Conservation (phyloP, 176 grass and related monocot species). For the Guadua angustifolia region DNA sequence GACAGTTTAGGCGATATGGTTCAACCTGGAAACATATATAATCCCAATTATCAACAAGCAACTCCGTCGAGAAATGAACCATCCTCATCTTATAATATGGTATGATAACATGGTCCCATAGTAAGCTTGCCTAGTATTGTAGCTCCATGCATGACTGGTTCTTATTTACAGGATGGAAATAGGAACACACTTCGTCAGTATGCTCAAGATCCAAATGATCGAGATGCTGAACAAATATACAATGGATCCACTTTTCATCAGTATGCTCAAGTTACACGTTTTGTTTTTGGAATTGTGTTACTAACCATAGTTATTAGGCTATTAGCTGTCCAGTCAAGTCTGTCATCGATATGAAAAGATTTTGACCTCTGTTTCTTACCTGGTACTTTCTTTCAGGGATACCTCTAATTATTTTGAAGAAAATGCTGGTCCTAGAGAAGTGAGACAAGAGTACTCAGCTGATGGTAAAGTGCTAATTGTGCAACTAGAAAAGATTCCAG, state of each 20-base stretch:
- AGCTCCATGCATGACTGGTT: slow-evolving; percentile 26
- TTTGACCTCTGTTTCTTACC: slow-evolving; percentile 32
- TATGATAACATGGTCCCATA: slow-evolving; percentile 20
- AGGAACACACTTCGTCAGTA: slow-evolving; percentile 45
- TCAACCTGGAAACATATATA: slow-evolving; percentile 52
- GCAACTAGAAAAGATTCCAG: slow-evolving; percentile 15
- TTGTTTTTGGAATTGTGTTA: slow-evolving; percentile 11
- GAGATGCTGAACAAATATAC: slow-evolving; percentile 37
- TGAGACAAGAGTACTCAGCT: slow-evolving; percentile 47
- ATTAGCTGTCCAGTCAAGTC: slow-evolving; percentile 9
- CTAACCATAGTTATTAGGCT: not conserved
- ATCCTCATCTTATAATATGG: slow-evolving; percentile 53
- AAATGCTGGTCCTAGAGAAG: slow-evolving; percentile 51
- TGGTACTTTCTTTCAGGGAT: slow-evolving; percentile 58
- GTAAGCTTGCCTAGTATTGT: not conserved
- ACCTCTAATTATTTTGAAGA: slow-evolving; percentile 63
- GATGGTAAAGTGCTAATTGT: slow-evolving; percentile 70
- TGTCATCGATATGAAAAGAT: slow-evolving; percentile 18
- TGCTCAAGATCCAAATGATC: slow-evolving; percentile 50
- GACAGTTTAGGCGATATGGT: slow-evolving; percentile 52
- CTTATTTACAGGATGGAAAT: slow-evolving; percentile 48
- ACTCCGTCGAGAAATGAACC: slow-evolving; percentile 43
- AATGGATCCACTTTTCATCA: slow-evolving; percentile 40
- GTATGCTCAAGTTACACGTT: slow-evolving; percentile 41
- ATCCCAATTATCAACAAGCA: slow-evolving; percentile 49